Conservation (phyloP, 768 basidiomycete genomes). For the Fomitopsis pulvina region DNA sequence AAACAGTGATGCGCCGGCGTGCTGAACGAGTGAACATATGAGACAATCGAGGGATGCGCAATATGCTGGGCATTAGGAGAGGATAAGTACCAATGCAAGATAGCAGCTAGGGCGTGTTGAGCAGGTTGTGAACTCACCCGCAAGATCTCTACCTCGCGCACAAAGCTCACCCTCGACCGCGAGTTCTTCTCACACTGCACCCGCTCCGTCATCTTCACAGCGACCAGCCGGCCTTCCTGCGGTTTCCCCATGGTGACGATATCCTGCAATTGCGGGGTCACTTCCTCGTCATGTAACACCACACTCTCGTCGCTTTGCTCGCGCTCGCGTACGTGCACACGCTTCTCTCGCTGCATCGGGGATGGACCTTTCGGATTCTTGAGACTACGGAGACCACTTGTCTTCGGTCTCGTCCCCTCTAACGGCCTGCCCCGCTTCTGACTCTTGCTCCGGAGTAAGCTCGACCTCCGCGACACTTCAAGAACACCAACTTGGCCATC, state of each 20-base stretch:
- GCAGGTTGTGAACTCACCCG: constrained; percentile 41
- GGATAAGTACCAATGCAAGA: constrained; percentile 6
- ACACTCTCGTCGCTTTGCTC: constrained; percentile 4
- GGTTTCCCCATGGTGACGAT: constrained; percentile 13
- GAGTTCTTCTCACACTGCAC: constrained; percentile 48
- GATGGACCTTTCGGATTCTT: constrained; percentile 2
- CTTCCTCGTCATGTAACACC: constrained; percentile 39
- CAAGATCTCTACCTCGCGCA: constrained; percentile 81
- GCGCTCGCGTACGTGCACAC: constrained; percentile 2
- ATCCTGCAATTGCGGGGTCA: constrained; percentile 33
- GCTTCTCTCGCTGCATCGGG: constrained; percentile 5
- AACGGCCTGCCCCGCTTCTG: constrained; percentile 11
- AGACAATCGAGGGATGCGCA: constrained; percentile 74
- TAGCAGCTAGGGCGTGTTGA: not conserved
- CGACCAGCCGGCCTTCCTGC: constrained; percentile 34
- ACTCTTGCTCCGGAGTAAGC: constrained; percentile 19
- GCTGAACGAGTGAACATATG: constrained; percentile 63
- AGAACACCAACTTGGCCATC: constrained; percentile 17
- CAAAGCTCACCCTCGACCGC: constrained; percentile 69
- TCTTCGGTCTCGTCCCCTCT: constrained; percentile 12
- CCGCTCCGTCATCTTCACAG: constrained; percentile 46
- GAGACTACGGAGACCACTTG: not conserved
- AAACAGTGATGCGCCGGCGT: constrained; percentile 70
- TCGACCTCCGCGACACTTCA: constrained; percentile 21
- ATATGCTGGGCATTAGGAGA: constrained; percentile 57